Evolutionary conservation across 768 basidiomycete genomes (phyloP), one percentile per base, ranked within the genome.

Genomic region (Tricholoma matsutake): DNA sequence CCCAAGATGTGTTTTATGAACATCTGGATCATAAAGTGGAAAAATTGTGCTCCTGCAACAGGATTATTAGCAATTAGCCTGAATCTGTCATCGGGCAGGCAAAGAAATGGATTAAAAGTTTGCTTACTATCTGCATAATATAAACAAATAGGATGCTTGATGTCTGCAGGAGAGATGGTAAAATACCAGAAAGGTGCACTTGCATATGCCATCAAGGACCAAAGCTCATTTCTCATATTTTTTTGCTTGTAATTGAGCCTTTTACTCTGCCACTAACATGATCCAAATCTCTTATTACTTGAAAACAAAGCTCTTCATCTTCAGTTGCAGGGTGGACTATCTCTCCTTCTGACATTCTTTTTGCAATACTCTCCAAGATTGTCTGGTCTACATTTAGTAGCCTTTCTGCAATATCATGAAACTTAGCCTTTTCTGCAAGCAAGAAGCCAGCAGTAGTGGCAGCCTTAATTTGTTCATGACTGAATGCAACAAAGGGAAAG

Each of bases 151-250:
- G 76, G 76, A 63, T 76, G 70, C 4, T 61, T 63, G 2, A 58
- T 63, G 61, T 76, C 75, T 3, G 73, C 68, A 5, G 76, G 76
- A 1, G 76, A 32, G 8, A 32, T 32, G 8, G 31, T 32, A 32
- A 32, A 32, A 69, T 73, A 79, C 71, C 73, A 78, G 0, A 64
- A 59, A 9, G 76, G 74, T 1, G 73, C 70, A 16, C 74, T 71
- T 22, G 64, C 51, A n/a, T 51, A 47, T 8, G 61, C 25, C 7
- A 66, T 60, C 1, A 68, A 54, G 0, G 67, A 62, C 66, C 69
- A 63, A 61, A 66, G 4, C 64, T 62, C 67, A 69, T 67, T 57
- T 29, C 56, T 22, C 56, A 43, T 41, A 47, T 69, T 57, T 71
- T 72, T 47, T 67, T 68, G 13, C 43, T 25, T 1, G 73, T 67